Evolutionary conservation across 2,329 filamentous ascomycete genomes (phyloP).

Genomic region (Fusarium cicatricum): DNA sequence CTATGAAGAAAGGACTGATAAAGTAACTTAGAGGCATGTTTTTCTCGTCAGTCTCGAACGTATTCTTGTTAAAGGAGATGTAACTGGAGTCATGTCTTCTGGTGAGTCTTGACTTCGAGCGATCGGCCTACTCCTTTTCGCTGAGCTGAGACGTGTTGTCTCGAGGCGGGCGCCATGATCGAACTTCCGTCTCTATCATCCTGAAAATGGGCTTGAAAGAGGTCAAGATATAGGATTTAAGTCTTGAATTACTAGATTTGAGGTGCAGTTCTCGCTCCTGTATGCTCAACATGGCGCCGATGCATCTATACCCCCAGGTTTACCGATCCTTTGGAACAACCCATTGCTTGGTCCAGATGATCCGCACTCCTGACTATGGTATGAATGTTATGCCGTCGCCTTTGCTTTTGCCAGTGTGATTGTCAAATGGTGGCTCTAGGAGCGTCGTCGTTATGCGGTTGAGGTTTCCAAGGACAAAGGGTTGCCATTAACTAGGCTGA

Average conservation of each 20-base stretch:
- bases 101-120: not conserved
- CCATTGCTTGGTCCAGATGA: conserved; percentile 9
- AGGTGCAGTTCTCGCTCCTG: not conserved
- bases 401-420: not conserved
- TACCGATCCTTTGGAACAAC: not conserved
- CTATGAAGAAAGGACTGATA: conserved; percentile 41
- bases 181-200: too few relatives aligned
- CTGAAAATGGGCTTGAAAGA: too few relatives aligned
- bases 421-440: not conserved
- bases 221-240: too few relatives aligned
- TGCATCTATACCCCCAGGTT: not conserved
- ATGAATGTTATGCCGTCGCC: not conserved
- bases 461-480: conserved; percentile 16
- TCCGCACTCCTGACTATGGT: conserved; percentile 1
- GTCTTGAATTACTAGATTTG: not conserved
- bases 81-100: not conserved
- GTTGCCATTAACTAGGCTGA: not conserved
- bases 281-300: not conserved
- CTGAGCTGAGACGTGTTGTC: conserved; percentile 14
- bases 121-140: conserved; percentile 12
- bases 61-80: conserved; percentile 20
- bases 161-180: not conserved
- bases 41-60: conserved; percentile 31
- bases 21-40: conserved; percentile 38
- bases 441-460: conserved; percentile 4